Percentiles rank a stretch among this genome's conserved stretches.
Evolutionary conservation across 306 rosid species (phyloP).

Genomic region (Fragaria ananassa): DNA sequence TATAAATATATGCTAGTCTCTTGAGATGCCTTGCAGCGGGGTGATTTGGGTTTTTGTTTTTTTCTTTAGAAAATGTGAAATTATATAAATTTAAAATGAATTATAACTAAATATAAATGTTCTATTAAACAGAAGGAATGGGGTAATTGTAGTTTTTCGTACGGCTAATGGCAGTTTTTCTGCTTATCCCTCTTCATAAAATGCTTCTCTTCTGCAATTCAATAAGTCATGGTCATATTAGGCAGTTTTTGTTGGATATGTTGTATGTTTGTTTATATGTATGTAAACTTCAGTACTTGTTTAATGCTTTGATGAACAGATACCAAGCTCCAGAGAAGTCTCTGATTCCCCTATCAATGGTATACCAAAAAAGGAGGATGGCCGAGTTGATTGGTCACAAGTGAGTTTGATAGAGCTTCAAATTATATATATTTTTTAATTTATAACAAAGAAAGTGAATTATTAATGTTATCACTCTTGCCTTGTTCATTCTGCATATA

Average conservation of each 20-base stretch:
- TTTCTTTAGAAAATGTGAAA: neutral
- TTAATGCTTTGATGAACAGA: slow-evolving; percentile 47
- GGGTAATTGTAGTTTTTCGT: neutral
- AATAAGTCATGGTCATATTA: neutral
- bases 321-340: slow-evolving; percentile 70
- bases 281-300: slow-evolving; percentile 8
- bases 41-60: neutral
- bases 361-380: slow-evolving; percentile 68
- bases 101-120: neutral
- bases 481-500: neutral
- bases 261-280: neutral
- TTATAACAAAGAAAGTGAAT: neutral
- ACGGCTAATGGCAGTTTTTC: neutral
- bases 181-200: neutral
- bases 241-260: neutral
- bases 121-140: neutral
- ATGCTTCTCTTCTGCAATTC: neutral
- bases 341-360: slow-evolving; percentile 59
- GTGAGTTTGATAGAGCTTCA: slow-evolving; percentile 49
- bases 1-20: neutral
- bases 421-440: too few species aligned
- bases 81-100: neutral
- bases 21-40: neutral
- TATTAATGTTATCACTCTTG: neutral
- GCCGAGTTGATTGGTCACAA: slow-evolving; percentile 84